Base-by-base conservation (phyloP, 2,329 filamentous ascomycete genomes). In the Colletotrichum theobromicola region DNA sequence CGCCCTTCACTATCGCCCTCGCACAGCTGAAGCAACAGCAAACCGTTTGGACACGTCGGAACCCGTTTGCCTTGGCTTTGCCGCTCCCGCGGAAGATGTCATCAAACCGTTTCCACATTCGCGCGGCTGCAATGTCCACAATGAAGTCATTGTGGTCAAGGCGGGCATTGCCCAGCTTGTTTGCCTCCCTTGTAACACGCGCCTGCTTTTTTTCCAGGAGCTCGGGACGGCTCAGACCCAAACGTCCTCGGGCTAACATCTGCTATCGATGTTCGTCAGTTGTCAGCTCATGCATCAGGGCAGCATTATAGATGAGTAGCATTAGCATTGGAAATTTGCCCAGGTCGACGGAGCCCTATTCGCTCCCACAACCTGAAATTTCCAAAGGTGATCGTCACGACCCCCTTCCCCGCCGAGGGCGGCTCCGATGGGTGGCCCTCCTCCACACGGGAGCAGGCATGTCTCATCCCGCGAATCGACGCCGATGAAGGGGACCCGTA, bases 91-190 rank as follows among this genome's bases (percentile, higher is more conserved):
- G 34, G 18, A 35, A 63, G 60, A 61, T 42, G 58, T 30, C n/a
- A 35, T 34, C 35, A 21, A 55, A 30, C 21, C 61, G 57, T 67
- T 74, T 67, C 68, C 72, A 72, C 72, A 57, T 34, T 72, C 58
- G 34, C 42, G 34, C 71, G 42, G 42, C 21, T 35, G 60, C 28
- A 70, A 74, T 70, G 67, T 74, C 72, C 72, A 72, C 72, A 67
- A 72, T 74, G 72, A 74, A 74, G 72, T 72, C 72, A 74, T 74
- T 42, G 42, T 72, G 42, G 67, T 55, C 72, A 57, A 37, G 32
- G 24, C 68, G 18, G 42, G 24, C n/a, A 8, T 55, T 21, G 18
- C 37, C 60, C 57, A 62, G 42, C 53, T 55, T 72, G 62, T 46
- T 67, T 67, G 24, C 21, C 34, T 50, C 35, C 62, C 68, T 60